Evolutionary conservation across 441 rosid species (phyloP).

Genomic region (Erodium trifolium): DNA sequence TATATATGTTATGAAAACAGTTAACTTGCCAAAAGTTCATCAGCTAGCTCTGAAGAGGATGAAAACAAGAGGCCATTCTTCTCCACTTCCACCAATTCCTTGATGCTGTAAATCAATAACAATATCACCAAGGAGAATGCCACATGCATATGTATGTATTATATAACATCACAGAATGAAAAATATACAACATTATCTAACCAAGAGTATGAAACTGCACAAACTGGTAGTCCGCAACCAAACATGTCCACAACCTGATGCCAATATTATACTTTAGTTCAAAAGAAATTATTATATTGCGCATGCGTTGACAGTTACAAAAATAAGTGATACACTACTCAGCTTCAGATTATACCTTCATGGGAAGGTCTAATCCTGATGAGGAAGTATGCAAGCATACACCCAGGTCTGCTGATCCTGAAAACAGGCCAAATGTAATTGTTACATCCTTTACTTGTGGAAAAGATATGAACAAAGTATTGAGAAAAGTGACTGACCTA

Average conservation of each 20-base stretch:
- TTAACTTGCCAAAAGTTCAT: conserved; percentile 62
- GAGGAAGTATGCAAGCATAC: conserved; percentile 98
- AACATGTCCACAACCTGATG: conserved; percentile 94
- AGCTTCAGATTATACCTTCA: conserved; percentile 48
- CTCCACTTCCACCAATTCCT: conserved; percentile 74
- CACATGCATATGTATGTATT: conserved; percentile 4
- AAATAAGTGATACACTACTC: neutral
- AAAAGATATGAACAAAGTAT: neutral
- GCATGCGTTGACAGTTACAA: neutral
- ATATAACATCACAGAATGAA: conserved; percentile 5
- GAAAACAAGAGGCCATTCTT: conserved; percentile 90
- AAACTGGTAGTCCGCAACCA: conserved; percentile 97
- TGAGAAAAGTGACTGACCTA: conserved; percentile 34
- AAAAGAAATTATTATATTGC: neutral
- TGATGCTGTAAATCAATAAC: conserved; percentile 45
- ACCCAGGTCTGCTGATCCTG: conserved; percentile 92
- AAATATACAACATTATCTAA: conserved; percentile 19
- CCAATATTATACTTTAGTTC: neutral
- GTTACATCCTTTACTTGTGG: neutral
- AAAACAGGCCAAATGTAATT: conserved; percentile 6
- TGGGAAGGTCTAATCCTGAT: conserved; percentile 95
- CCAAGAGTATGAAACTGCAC: conserved; percentile 95
- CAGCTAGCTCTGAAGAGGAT: conserved; percentile 88
- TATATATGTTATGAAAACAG: conserved; percentile 3
- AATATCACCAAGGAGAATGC: conserved; percentile 9